Conservation (phyloP, 108 stramenopile genomes). For the Schizochytrium sp. region DNA sequence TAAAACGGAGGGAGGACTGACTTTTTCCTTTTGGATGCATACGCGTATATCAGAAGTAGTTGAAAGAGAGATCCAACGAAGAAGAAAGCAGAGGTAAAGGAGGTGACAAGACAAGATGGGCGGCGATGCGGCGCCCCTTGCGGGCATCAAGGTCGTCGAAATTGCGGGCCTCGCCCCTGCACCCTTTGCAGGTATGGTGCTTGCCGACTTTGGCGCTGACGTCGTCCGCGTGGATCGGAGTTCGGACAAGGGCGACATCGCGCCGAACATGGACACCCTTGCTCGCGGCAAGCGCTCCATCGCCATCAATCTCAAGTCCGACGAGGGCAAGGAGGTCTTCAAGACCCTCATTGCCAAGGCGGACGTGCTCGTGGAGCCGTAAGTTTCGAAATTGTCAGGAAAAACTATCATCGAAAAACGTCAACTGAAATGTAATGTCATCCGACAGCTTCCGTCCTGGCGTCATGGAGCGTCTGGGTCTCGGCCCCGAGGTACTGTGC, state of each 20-base stretch:
- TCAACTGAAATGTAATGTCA: background rate
- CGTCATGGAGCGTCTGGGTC: background rate
- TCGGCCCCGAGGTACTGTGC: background rate
- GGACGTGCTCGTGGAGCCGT: background rate
- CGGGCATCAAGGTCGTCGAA: background rate
- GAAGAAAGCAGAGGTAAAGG: too few relatives aligned
- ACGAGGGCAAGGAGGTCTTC: background rate
- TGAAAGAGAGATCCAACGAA: too few relatives aligned
- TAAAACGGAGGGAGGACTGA: too few relatives aligned
- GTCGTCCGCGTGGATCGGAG: background rate
- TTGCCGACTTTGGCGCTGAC: constrained; percentile 7
- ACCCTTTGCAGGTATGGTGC: constrained; percentile 7
- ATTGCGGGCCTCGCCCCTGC: constrained; percentile 10
- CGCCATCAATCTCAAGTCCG: constrained; percentile 2
- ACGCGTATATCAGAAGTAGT: too few relatives aligned
- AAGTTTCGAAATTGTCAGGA: background rate
- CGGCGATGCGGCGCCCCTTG: background rate
- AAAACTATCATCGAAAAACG: too few relatives aligned
- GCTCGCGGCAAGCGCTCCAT: constrained; percentile 10
- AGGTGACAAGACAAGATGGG: too few relatives aligned
- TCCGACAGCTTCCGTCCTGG: background rate
- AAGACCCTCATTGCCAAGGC: background rate
- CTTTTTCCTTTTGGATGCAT: too few relatives aligned
- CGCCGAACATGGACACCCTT: background rate
- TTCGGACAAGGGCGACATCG: background rate